These are phyloP conservation scores for Saccharomycopsis babjevae DNA, from an alignment of 805 yeast species.

Conservation along the genomic window DNA sequence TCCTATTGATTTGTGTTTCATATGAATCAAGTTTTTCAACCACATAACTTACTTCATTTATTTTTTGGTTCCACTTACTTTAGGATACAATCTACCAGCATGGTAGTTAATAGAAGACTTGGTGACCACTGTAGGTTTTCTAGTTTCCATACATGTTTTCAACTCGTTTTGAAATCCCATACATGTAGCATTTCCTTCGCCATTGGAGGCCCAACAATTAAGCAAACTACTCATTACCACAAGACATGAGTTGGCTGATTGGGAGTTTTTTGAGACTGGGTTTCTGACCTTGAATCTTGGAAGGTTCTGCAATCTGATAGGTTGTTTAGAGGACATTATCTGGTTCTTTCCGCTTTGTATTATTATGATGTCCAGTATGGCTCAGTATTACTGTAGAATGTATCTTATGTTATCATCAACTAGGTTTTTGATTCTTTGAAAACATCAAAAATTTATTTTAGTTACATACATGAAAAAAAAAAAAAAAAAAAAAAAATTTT, in stretches of 20 bases:
- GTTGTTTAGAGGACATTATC: slow-evolving; percentile 19
- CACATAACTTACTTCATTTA: neutral
- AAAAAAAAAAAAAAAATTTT: neutral
- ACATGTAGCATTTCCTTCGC: slow-evolving; percentile 69
- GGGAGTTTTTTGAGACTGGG: slow-evolving; percentile 39
- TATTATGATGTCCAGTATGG: too few species aligned
- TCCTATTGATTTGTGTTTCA: too few species aligned
- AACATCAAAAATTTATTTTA: neutral
- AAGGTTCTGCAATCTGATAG: slow-evolving; percentile 56
- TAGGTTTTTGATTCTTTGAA: neutral
- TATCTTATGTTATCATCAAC: neutral
- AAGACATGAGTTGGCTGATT: slow-evolving; percentile 59
- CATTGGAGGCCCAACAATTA: slow-evolving; percentile 95
- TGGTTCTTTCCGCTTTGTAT: neutral
- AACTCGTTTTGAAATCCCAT: slow-evolving; percentile 54
- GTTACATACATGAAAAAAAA: neutral
- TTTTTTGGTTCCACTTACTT: slow-evolving; percentile 36
- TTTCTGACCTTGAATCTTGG: slow-evolving; percentile 64
- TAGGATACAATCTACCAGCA: slow-evolving; percentile 40
- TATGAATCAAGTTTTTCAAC: too few species aligned
- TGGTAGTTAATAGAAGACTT: slow-evolving; percentile 41
- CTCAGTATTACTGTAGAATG: too few species aligned
- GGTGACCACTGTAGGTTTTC: slow-evolving; percentile 20
- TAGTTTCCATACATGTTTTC: slow-evolving; percentile 54
- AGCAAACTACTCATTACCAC: slow-evolving; percentile 76